Percentiles rank a stretch among this genome's conserved stretches.
These are phyloP conservation scores for Candida railenensis DNA, from an alignment of 805 yeast species.

Conservation along the genomic window DNA sequence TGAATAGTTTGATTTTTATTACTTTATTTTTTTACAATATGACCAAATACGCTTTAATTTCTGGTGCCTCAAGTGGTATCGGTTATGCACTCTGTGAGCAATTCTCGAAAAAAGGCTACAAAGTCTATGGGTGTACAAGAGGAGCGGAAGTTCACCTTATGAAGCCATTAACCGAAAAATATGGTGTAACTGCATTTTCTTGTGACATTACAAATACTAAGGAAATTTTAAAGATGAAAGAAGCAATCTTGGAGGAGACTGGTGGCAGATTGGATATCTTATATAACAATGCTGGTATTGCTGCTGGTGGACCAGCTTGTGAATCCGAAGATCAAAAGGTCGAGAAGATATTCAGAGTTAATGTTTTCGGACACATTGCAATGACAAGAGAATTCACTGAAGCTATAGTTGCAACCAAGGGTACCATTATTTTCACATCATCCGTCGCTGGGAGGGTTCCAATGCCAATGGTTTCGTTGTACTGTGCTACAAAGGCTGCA, in stretches of 20 bases:
- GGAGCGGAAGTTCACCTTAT: conserved; percentile 15
- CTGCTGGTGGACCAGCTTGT: conserved; percentile 26
- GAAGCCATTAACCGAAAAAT: conserved; percentile 21
- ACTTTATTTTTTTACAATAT: too few relatives aligned
- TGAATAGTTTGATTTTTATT: too few relatives aligned
- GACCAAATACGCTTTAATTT: conserved; percentile 25
- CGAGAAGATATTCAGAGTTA: conserved; percentile 25
- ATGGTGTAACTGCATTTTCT: conserved; percentile 20
- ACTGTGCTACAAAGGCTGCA: conserved; percentile 41
- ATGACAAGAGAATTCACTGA: conserved; percentile 33
- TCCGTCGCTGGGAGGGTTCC: conserved; percentile 35
- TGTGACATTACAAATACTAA: conserved; percentile 33
- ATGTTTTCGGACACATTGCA: conserved; percentile 38
- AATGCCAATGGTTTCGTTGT: conserved; percentile 31
- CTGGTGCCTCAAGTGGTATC: conserved; percentile 63
- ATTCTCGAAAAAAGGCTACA: conserved; percentile 38
- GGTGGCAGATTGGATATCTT: conserved; percentile 34
- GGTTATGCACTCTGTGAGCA: conserved; percentile 49
- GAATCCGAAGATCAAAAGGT: conserved; percentile 25
- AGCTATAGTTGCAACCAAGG: conserved; percentile 29
- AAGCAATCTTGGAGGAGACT: conserved; percentile 18
- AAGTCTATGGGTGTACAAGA: conserved; percentile 31
- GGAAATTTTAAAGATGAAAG: conserved; percentile 20
- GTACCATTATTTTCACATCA: conserved; percentile 37
- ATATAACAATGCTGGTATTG: conserved; percentile 44